A percentile compares a stretch with the other conserved stretches of the same genome.
phyloP scores from a whole-genome alignment of 2,329 filamentous ascomycete genomes.

The Fonsecaea erecta region DNA sequence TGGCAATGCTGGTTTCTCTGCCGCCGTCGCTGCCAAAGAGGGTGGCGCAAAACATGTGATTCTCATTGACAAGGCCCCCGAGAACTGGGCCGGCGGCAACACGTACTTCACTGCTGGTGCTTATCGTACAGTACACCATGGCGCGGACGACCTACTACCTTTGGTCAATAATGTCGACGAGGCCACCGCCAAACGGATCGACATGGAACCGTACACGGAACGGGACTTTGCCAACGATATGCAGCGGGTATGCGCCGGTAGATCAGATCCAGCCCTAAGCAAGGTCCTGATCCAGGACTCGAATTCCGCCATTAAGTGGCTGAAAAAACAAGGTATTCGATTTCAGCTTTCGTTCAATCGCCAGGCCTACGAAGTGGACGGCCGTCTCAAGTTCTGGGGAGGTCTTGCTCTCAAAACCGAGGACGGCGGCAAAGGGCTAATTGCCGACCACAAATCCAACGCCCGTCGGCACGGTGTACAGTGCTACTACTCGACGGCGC shows the following conservation, averaged over 20 bases:
- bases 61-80: constrained; percentile 7
- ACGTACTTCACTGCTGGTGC: constrained; percentile 44
- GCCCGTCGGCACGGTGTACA: too few species aligned
- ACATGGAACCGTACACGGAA: constrained; percentile 35
- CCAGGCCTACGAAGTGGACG: too few species aligned
- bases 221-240: background rate
- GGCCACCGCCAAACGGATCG: constrained; percentile 59
- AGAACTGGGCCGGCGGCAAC: constrained; percentile 5
- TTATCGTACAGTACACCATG: too few species aligned
- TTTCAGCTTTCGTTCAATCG: too few species aligned
- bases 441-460: too few species aligned
- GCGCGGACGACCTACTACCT: too few species aligned
- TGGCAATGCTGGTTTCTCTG: constrained; percentile 63
- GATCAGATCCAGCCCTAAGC: background rate
- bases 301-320: constrained; percentile 3
- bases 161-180: constrained; percentile 60
- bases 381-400: too few species aligned
- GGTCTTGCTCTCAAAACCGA: too few species aligned
- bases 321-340: constrained; percentile 32
- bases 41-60: constrained; percentile 42
- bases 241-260: background rate
- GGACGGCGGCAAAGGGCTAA: too few species aligned
- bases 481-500: too few species aligned
- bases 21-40: constrained; percentile 61
- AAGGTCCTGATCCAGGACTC: background rate